Conservation (phyloP, 345 rosid genomes). For the Cochlearia excelsa region DNA sequence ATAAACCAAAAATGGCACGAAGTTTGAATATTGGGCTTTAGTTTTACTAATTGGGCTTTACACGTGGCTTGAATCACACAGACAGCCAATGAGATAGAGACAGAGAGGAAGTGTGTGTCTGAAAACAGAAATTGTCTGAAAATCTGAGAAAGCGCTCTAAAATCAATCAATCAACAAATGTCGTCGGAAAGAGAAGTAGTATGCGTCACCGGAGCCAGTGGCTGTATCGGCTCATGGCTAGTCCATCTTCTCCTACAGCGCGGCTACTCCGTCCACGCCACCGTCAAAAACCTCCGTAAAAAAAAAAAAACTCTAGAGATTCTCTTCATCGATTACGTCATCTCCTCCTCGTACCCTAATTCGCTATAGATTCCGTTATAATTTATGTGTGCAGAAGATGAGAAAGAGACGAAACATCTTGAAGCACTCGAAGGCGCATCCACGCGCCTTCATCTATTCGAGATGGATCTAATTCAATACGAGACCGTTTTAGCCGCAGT, state of each 20-base stretch:
- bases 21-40: slow-evolving; percentile 15
- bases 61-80: neutral
- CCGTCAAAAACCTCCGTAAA: slow-evolving; percentile 69
- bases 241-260: slow-evolving; percentile 74
- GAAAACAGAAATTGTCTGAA: slow-evolving; percentile 15
- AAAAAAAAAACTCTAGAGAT: slow-evolving; percentile 16
- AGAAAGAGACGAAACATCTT: slow-evolving; percentile 78
- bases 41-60: slow-evolving; percentile 10
- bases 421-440: slow-evolving; percentile 72
- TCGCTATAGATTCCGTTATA: neutral
- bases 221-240: slow-evolving; percentile 87
- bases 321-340: neutral
- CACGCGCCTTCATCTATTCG: slow-evolving; percentile 74
- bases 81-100: neutral
- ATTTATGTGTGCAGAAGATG: slow-evolving; percentile 47
- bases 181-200: slow-evolving; percentile 48
- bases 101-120: slow-evolving; percentile 13
- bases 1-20: neutral
- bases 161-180: slow-evolving; percentile 35
- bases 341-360: neutral
- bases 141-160: slow-evolving; percentile 5
- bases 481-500: slow-evolving; percentile 61
- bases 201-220: slow-evolving; percentile 95
- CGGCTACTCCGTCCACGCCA: slow-evolving; percentile 79
- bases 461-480: slow-evolving; percentile 80